phyloP scores from a whole-genome alignment of 148 eudicot species.

The Vaccinium macrocarpon region DNA sequence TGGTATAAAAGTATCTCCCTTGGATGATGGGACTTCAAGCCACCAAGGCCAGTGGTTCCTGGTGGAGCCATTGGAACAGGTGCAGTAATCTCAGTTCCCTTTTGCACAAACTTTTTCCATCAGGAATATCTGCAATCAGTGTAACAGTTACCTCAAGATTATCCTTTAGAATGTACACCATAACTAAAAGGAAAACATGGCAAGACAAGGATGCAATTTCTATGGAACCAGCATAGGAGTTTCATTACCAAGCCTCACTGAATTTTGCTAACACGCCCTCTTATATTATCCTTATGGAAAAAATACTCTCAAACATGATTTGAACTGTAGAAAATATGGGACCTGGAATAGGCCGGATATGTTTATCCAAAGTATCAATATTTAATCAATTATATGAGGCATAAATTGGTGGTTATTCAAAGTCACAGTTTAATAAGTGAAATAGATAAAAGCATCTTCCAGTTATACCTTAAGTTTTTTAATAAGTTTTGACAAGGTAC shows the following conservation, averaged over 20 bases:
- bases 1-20: constrained; percentile 73
- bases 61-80: constrained; percentile 84
- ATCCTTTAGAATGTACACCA: neutral
- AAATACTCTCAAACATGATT: neutral
- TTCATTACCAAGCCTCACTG: neutral
- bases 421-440: no score
- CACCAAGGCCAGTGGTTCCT: constrained; percentile 95
- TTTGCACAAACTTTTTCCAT: constrained; percentile 95
- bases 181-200: constrained; percentile 8
- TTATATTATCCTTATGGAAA: neutral
- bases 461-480: neutral
- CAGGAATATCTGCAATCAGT: constrained; percentile 83
- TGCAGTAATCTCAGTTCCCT: constrained; percentile 90
- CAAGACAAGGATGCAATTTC: neutral
- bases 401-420: no score
- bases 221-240: neutral
- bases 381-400: neutral
- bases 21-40: constrained; percentile 93
- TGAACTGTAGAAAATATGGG: neutral
- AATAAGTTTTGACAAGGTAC: neutral
- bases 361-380: neutral
- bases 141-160: neutral
- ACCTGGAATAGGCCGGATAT: neutral
- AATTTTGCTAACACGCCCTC: neutral
- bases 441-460: no score